Evolutionary conservation across 2,329 filamentous ascomycete genomes (phyloP).

Genomic region (Periconia sp.): DNA sequence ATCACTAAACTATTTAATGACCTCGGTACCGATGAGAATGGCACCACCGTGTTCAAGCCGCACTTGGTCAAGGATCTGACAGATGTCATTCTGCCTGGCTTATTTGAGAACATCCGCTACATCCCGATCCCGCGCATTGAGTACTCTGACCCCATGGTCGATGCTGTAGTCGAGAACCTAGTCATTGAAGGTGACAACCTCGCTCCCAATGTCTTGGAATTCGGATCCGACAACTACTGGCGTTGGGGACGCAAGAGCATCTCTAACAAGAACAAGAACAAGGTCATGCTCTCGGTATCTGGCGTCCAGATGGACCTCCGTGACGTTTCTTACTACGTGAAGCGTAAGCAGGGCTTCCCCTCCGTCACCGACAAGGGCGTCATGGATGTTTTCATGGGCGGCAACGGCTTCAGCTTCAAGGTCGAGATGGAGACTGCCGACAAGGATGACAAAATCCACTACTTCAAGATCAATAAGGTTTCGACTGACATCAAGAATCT

Average conservation of each 20-base stretch:
- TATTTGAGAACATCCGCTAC: conserved; percentile 87
- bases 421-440: conserved; percentile 85
- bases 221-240: conserved; percentile 92
- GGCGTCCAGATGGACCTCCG: conserved; percentile 89
- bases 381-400: conserved; percentile 85
- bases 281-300: conserved; percentile 82
- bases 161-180: conserved; percentile 91
- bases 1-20: conserved; percentile 86
- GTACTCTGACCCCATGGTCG: conserved; percentile 81
- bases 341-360: conserved; percentile 93
- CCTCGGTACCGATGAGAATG: conserved; percentile 84
- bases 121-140: conserved; percentile 94
- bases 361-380: conserved; percentile 85
- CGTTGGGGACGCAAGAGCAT: conserved; percentile 91
- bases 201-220: conserved; percentile 88
- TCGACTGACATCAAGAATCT: conserved; percentile 81
- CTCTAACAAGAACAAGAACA: conserved; percentile 80
- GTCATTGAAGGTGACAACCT: conserved; percentile 97
- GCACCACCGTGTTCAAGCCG: conserved; percentile 89
- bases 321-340: conserved; percentile 87
- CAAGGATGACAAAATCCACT: conserved; percentile 75
- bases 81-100: conserved; percentile 81
- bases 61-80: conserved; percentile 88
- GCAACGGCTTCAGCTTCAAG: conserved; percentile 88
- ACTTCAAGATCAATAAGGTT: conserved; percentile 94